phyloP scores from a whole-genome alignment of 495 filamentous ascomycete genomes.

The Daldinia bambusicola region DNA sequence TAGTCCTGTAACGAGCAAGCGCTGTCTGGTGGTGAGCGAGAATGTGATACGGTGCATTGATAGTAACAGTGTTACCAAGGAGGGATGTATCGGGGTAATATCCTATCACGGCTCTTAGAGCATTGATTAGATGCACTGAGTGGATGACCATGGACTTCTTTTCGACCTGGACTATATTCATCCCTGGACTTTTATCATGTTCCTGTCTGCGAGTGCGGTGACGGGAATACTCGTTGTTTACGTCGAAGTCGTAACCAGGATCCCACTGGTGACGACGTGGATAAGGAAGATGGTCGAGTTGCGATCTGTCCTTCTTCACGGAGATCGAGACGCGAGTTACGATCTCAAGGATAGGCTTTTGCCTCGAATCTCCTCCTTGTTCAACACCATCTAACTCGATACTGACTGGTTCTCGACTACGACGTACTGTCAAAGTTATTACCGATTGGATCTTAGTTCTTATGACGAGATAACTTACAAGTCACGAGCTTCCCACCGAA shows the following conservation, averaged over 20 bases:
- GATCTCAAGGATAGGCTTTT: background rate
- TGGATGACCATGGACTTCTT: conserved; percentile 52
- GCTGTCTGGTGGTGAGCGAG: conserved; percentile 49
- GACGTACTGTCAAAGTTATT: background rate
- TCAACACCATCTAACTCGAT: background rate
- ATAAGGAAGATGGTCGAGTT: background rate
- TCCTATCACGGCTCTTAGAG: conserved; percentile 50
- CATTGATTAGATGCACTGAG: conserved; percentile 52
- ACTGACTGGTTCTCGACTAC: background rate
- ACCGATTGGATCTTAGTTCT: background rate
- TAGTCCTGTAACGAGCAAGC: conserved; percentile 48
- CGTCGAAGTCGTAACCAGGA: background rate
- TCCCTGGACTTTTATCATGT: conserved; percentile 18
- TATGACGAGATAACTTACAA: background rate
- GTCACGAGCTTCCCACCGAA: background rate
- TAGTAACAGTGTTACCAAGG: conserved; percentile 40
- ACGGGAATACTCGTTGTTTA: background rate
- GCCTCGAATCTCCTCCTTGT: background rate
- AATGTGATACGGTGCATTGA: conserved; percentile 52
- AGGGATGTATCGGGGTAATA: conserved; percentile 51
- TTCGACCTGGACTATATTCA: conserved; percentile 36
- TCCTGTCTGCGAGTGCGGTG: background rate
- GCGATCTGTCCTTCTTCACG: background rate
- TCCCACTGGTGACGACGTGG: background rate
- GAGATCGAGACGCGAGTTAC: background rate